phyloP scores from a whole-genome alignment of 495 filamentous ascomycete species.

The Pyrenula aspistea region DNA sequence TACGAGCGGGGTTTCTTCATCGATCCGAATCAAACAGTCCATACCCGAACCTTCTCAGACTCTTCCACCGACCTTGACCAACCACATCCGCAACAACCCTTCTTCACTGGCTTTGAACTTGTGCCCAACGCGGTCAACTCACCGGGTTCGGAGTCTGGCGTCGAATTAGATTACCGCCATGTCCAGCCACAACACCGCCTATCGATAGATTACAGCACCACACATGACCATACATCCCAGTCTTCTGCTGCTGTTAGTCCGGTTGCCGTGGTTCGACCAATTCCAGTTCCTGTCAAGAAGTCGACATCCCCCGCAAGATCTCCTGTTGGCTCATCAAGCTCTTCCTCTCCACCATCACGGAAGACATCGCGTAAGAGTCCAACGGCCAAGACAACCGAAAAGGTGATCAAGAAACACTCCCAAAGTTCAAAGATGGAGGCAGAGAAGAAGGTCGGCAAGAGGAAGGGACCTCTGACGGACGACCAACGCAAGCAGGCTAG shows the following conservation, averaged over 20 bases:
- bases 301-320: conserved; percentile 45
- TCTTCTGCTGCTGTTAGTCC: conserved; percentile 51
- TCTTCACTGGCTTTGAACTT: conserved; percentile 70
- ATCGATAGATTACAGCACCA: conserved; percentile 17
- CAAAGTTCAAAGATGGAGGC: conserved; percentile 60
- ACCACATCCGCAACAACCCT: conserved; percentile 30
- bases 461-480: conserved; percentile 77
- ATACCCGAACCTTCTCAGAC: conserved; percentile 72
- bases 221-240: conserved; percentile 29
- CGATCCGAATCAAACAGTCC: conserved; percentile 76
- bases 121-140: conserved; percentile 61
- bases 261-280: conserved; percentile 46
- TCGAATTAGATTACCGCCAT: conserved; percentile 49
- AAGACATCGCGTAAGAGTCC: conserved; percentile 65
- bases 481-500: conserved; percentile 90
- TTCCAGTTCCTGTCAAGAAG: conserved; percentile 58
- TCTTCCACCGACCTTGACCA: conserved; percentile 56
- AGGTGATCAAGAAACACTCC: conserved; percentile 61
- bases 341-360: conserved; percentile 53
- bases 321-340: conserved; percentile 39
- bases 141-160: conserved; percentile 50
- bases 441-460: conserved; percentile 82
- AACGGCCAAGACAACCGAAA: conserved; percentile 66
- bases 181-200: conserved; percentile 25
- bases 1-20: conserved; percentile 54